Percentiles rank a stretch among this genome's conserved stretches.
Conservation (phyloP, 208 protist genomes). For the Leishmania guyanensis region DNA sequence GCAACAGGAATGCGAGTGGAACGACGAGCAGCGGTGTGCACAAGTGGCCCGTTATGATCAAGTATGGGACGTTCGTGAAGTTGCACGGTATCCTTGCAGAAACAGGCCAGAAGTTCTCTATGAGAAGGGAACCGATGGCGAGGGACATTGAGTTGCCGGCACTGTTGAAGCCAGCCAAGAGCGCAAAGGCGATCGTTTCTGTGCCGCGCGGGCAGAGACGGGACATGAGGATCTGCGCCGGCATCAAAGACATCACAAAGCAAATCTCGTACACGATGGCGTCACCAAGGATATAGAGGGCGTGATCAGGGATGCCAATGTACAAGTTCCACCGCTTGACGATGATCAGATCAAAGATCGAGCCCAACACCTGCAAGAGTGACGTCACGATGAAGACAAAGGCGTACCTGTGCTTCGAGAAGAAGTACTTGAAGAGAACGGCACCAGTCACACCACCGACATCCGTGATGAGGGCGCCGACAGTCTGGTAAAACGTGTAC, state of each 20-base stretch:
- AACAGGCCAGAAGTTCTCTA: slow-evolving; percentile 53
- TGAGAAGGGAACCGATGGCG: slow-evolving; percentile 51
- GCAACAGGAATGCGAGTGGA: slow-evolving; percentile 60
- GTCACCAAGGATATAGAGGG: slow-evolving; percentile 65
- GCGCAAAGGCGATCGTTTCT: slow-evolving; percentile 59
- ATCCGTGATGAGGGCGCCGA: slow-evolving; percentile 35
- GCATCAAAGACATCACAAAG: slow-evolving; percentile 62
- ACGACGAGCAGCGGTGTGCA: slow-evolving; percentile 58
- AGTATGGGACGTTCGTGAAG: slow-evolving; percentile 60
- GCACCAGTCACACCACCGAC: slow-evolving; percentile 36
- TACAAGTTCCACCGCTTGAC: slow-evolving; percentile 50
- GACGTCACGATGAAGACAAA: slow-evolving; percentile 45
- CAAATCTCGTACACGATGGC: slow-evolving; percentile 52
- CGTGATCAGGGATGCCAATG: slow-evolving; percentile 48
- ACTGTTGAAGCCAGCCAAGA: slow-evolving; percentile 57
- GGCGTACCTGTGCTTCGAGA: slow-evolving; percentile 42
- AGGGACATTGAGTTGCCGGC: slow-evolving; percentile 47
- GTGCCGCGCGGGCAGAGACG: slow-evolving; percentile 58
- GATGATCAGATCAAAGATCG: slow-evolving; percentile 59
- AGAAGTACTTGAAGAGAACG: slow-evolving; percentile 38
- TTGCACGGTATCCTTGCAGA: slow-evolving; percentile 46
- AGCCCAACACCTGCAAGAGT: slow-evolving; percentile 29
- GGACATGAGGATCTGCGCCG: slow-evolving; percentile 53
- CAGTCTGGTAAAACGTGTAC: slow-evolving; percentile 60
- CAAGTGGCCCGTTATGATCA: slow-evolving; percentile 71